Percentiles rank a stretch among this genome's conserved stretches.
These are phyloP conservation scores for Boletus semigastroideus DNA, from an alignment of 1,284 basidiomycete genomes.

Conservation along the genomic window DNA sequence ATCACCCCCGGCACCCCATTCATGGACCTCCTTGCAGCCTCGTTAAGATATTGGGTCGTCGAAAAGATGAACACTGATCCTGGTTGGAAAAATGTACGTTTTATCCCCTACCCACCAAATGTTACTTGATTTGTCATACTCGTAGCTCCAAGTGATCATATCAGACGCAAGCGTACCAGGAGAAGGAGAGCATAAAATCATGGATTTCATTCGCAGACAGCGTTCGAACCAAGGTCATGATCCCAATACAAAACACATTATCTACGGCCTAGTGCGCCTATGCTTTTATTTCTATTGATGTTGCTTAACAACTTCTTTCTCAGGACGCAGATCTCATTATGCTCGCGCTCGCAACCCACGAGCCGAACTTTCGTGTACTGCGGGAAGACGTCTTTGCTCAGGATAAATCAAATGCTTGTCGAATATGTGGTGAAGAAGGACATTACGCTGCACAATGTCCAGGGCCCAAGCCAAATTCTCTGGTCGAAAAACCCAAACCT, in stretches of 20 bases:
- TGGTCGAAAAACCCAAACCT: slow-evolving; percentile 61
- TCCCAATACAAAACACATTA: slow-evolving; percentile 95
- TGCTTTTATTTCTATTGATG: background rate
- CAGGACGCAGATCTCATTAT: slow-evolving; percentile 99
- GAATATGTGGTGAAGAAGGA: slow-evolving; percentile 91
- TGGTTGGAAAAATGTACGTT: slow-evolving; percentile 87
- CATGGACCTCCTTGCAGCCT: slow-evolving; percentile 90
- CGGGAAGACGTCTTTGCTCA: slow-evolving; percentile 97
- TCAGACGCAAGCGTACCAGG: slow-evolving; percentile 97
- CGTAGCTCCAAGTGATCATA: slow-evolving; percentile 89
- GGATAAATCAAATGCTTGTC: slow-evolving; percentile 78
- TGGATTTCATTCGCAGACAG: slow-evolving; percentile 96
- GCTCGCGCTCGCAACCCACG: slow-evolving; percentile 97
- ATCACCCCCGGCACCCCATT: slow-evolving; percentile 99
- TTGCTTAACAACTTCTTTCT: slow-evolving; percentile 9
- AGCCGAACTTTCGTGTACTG: slow-evolving; percentile 95
- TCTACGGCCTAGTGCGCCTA: slow-evolving; percentile 85
- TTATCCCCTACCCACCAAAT: background rate
- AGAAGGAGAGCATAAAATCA: slow-evolving; percentile 99
- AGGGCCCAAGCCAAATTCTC: slow-evolving; percentile 64
- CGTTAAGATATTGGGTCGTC: slow-evolving; percentile 95
- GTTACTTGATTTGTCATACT: slow-evolving; percentile 6
- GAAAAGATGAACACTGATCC: slow-evolving; percentile 94
- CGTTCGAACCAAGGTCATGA: slow-evolving; percentile 86
- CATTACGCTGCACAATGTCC: slow-evolving; percentile 95